Conservation (phyloP, 2,329 filamentous ascomycete species). For the Xenoacremonium recifei region DNA sequence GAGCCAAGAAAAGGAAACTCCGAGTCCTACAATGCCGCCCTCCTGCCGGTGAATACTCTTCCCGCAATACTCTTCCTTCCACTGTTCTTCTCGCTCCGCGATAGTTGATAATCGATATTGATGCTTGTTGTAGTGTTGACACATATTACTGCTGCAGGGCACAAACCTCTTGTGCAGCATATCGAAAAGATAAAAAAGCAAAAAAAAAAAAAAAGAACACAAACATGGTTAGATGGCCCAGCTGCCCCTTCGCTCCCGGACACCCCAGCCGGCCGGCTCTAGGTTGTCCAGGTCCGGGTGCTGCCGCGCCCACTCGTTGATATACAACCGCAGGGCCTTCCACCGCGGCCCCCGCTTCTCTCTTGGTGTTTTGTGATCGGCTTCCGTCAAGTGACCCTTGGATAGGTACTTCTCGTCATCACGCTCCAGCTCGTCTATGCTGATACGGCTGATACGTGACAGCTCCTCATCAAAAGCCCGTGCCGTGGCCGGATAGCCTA, state of each 20-base stretch:
- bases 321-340: slow-evolving; percentile 80
- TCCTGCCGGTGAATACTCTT: neutral
- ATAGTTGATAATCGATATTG: no score
- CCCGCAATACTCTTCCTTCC: no score
- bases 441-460: slow-evolving; percentile 72
- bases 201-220: no score
- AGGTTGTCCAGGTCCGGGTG: slow-evolving; percentile 70
- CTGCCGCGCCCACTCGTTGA: slow-evolving; percentile 86
- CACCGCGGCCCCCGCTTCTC: slow-evolving; percentile 67
- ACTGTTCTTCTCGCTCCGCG: no score
- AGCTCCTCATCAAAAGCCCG: slow-evolving; percentile 82
- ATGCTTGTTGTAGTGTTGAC: no score
- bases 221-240: slow-evolving; percentile 73
- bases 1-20: neutral
- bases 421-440: slow-evolving; percentile 64
- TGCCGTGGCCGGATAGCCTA: slow-evolving; percentile 87
- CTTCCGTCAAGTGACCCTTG: slow-evolving; percentile 70
- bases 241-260: slow-evolving; percentile 64
- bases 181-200: no score
- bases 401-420: slow-evolving; percentile 64
- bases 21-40: neutral
- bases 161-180: no score
- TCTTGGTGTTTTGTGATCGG: slow-evolving; percentile 42
- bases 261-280: slow-evolving; percentile 64
- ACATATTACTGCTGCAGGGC: no score